Percentiles rank a stretch among this genome's conserved stretches.
Evolutionary conservation across 1,284 basidiomycete species (phyloP).

Genomic region (Leccinum holopus): DNA sequence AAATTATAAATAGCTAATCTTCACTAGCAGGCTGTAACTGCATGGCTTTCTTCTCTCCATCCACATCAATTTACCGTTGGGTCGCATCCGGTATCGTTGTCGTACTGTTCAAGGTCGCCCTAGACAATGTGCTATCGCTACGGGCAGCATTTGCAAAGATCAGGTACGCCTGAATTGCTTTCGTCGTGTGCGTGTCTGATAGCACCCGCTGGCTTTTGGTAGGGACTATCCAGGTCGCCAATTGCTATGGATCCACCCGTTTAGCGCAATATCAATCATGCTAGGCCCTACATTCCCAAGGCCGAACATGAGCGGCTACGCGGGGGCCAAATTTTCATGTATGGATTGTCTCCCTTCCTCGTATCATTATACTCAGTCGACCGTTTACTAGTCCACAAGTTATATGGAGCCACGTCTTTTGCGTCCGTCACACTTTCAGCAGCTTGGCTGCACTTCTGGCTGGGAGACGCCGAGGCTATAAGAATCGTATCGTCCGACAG

Average conservation of each 20-base stretch:
- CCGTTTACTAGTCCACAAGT: constrained; percentile 33
- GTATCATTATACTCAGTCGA: not conserved
- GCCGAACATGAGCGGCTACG: constrained; percentile 33
- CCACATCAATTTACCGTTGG: constrained; percentile 15
- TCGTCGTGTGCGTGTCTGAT: not conserved
- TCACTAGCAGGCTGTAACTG: not conserved
- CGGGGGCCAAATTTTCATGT: constrained; percentile 37
- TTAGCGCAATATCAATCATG: constrained; percentile 25
- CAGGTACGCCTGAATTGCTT: constrained; percentile 16
- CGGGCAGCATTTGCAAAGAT: constrained; percentile 22
- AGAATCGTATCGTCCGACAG: constrained; percentile 36
- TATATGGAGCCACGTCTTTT: constrained; percentile 38
- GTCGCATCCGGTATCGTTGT: constrained; percentile 6
- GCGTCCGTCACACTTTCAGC: constrained; percentile 33
- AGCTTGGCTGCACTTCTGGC: constrained; percentile 36
- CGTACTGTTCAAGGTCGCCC: constrained; percentile 8
- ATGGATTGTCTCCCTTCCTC: constrained; percentile 5
- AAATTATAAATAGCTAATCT: not conserved
- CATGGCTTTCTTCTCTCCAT: constrained; percentile 14
- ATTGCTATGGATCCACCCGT: constrained; percentile 36
- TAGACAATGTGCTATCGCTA: constrained; percentile 16
- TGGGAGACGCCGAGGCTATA: constrained; percentile 44
- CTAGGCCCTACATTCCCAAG: constrained; percentile 36
- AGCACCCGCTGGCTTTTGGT: not conserved
- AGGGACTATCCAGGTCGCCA: constrained; percentile 25